Evolutionary conservation across 2,329 filamentous ascomycete genomes (phyloP).

Genomic region (Phaeoacremonium minimum): DNA sequence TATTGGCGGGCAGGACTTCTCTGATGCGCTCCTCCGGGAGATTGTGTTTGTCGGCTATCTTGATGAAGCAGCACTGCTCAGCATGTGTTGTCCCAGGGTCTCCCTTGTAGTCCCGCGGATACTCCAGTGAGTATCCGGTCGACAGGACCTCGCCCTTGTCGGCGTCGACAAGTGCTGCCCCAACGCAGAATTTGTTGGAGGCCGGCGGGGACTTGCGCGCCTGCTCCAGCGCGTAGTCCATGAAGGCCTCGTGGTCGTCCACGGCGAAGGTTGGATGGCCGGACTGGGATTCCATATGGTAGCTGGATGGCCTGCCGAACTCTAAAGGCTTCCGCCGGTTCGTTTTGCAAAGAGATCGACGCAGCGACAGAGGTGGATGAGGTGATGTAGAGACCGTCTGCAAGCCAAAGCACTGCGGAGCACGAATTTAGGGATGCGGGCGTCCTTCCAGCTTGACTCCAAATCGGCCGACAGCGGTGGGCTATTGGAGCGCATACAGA

Average conservation of each 20-base stretch:
- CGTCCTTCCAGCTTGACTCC: too few relatives aligned
- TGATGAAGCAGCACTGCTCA: constrained; percentile 39
- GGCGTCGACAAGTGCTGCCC: constrained; percentile 32
- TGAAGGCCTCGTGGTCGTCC: constrained; percentile 28
- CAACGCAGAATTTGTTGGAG: constrained; percentile 33
- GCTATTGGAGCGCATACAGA: too few relatives aligned
- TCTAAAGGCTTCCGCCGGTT: too few relatives aligned
- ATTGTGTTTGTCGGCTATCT: constrained; percentile 29
- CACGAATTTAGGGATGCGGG: too few relatives aligned
- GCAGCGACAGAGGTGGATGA: too few relatives aligned
- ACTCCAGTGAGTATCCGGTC: constrained; percentile 36
- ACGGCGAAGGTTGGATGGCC: constrained; percentile 14
- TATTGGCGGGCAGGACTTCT: constrained; percentile 30
- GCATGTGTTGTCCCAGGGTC: constrained; percentile 34
- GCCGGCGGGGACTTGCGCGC: constrained; percentile 30
- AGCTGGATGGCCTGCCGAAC: too few relatives aligned
- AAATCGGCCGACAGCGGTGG: too few relatives aligned
- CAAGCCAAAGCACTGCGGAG: too few relatives aligned
- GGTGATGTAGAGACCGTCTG: too few relatives aligned
- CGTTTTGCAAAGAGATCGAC: too few relatives aligned
- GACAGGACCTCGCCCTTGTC: constrained; percentile 29
- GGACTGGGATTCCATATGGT: constrained; percentile 1
- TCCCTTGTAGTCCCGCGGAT: constrained; percentile 26
- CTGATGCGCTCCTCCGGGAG: constrained; percentile 27
- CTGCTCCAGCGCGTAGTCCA: constrained; percentile 29